A percentile compares a stretch with the other conserved stretches of the same genome.
phyloP scores from a whole-genome alignment of 106 monocot species.

The Iris macrosiphon region DNA sequence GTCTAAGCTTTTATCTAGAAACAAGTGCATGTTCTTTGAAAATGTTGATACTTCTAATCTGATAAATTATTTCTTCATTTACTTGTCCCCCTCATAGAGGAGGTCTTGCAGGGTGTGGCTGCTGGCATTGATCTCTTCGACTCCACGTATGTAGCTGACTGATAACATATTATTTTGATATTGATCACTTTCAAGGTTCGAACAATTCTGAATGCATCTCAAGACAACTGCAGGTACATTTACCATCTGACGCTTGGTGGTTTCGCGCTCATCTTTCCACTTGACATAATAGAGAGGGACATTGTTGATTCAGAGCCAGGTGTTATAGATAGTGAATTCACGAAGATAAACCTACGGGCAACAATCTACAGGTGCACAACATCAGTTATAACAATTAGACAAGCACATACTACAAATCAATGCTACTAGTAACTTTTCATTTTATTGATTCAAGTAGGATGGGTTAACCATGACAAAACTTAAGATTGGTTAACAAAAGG shows the following conservation, averaged over 20 bases:
- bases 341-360: conserved; percentile 87
- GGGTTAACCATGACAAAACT: too few relatives aligned
- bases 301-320: conserved; percentile 11
- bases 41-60: background rate
- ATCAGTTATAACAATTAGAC: background rate
- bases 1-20: too few relatives aligned
- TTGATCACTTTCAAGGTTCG: background rate
- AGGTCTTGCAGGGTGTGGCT: conserved; percentile 89
- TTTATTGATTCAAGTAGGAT: too few relatives aligned
- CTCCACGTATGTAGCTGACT: conserved; percentile 53
- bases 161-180: background rate
- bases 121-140: conserved; percentile 95
- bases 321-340: conserved; percentile 40
- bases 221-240: conserved; percentile 58
- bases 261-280: conserved; percentile 78
- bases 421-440: too few relatives aligned
- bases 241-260: conserved; percentile 91
- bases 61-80: background rate
- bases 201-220: background rate
- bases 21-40: too few relatives aligned
- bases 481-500: too few relatives aligned
- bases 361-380: conserved; percentile 57
- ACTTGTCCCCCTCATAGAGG: conserved; percentile 42
- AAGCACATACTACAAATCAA: background rate
- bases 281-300: conserved; percentile 31